These are phyloP conservation scores for Alternaria infectoria DNA, from an alignment of 2,329 filamentous ascomycete genomes.

Conservation along the genomic window DNA sequence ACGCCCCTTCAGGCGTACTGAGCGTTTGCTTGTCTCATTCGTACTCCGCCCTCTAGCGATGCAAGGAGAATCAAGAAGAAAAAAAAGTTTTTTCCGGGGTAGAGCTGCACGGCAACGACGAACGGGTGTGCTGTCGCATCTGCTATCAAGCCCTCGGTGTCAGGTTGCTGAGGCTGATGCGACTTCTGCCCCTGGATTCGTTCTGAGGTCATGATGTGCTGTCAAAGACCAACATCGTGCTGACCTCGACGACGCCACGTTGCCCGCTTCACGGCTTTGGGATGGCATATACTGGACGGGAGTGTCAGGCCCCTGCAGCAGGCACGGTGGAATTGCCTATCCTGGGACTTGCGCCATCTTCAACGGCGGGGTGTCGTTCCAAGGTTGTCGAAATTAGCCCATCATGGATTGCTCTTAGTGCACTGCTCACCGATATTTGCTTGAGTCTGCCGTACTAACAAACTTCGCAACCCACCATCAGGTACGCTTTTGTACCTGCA, in stretches of 20 bases:
- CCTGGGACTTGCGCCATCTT: constrained; percentile 27
- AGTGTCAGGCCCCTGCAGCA: constrained; percentile 30
- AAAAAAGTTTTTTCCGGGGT: not conserved
- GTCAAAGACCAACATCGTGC: constrained; percentile 20
- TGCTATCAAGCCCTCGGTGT: constrained; percentile 15
- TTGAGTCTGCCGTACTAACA: constrained; percentile 27
- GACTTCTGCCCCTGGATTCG: constrained; percentile 20
- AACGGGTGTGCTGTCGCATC: constrained; percentile 12
- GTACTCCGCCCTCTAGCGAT: constrained; percentile 16
- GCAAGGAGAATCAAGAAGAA: constrained; percentile 16
- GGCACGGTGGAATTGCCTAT: constrained; percentile 37
- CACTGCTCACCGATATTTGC: constrained; percentile 41
- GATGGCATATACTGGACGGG: constrained; percentile 20
- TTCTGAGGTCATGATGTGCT: constrained; percentile 15
- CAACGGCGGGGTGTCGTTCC: constrained; percentile 33
- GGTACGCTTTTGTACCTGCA: constrained; percentile 35
- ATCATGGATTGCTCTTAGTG: constrained; percentile 28
- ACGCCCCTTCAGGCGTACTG: constrained; percentile 14
- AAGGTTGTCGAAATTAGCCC: constrained; percentile 36
- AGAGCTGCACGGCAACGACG: constrained; percentile 4
- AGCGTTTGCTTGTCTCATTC: constrained; percentile 33
- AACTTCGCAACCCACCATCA: constrained; percentile 32
- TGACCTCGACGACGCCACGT: constrained; percentile 33
- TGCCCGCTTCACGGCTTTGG: constrained; percentile 14
- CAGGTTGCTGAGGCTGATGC: constrained; percentile 10